phyloP scores from a whole-genome alignment of 495 filamentous ascomycete genomes.

The Penicillium pulvis region DNA sequence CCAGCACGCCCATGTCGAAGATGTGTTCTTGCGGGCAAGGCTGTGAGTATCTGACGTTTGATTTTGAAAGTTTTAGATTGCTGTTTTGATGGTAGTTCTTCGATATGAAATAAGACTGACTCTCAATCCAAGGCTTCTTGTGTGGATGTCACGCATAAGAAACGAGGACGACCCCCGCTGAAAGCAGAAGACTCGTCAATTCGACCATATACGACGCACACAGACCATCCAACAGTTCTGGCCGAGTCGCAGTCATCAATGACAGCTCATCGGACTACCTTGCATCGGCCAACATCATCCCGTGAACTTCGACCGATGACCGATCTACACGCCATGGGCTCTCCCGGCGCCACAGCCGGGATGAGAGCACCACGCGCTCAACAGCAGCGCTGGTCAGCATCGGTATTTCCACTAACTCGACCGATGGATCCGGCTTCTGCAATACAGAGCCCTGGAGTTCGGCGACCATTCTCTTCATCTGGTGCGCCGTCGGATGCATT shows the following conservation, averaged over 20 bases:
- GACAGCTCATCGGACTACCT: conserved; percentile 27
- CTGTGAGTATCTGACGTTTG: conserved; percentile 49
- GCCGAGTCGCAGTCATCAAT: conserved; percentile 32
- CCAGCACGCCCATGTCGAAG: conserved; percentile 63
- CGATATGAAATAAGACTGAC: conserved; percentile 5
- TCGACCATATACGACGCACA: conserved; percentile 36
- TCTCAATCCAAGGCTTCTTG: conserved; percentile 67
- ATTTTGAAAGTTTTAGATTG: neutral
- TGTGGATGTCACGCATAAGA: conserved; percentile 94
- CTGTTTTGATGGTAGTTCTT: neutral
- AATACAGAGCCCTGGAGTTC: conserved; percentile 29
- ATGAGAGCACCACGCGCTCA: conserved; percentile 29
- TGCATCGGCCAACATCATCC: conserved; percentile 45
- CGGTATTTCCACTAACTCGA: conserved; percentile 37
- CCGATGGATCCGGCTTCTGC: conserved; percentile 34
- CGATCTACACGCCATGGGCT: conserved; percentile 37
- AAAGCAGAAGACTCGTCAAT: conserved; percentile 71
- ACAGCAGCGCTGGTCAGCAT: conserved; percentile 41
- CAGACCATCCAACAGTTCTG: conserved; percentile 29
- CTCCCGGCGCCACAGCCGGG: conserved; percentile 19
- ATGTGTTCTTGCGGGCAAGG: conserved; percentile 64
- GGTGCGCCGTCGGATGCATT: conserved; percentile 33
- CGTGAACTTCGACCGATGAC: conserved; percentile 50
- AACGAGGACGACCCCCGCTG: conserved; percentile 86
- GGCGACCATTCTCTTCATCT: conserved; percentile 44